These are phyloP conservation scores for Globisporangium irregulare DNA, from an alignment of 352 stramenopile species.

Conservation along the genomic window DNA sequence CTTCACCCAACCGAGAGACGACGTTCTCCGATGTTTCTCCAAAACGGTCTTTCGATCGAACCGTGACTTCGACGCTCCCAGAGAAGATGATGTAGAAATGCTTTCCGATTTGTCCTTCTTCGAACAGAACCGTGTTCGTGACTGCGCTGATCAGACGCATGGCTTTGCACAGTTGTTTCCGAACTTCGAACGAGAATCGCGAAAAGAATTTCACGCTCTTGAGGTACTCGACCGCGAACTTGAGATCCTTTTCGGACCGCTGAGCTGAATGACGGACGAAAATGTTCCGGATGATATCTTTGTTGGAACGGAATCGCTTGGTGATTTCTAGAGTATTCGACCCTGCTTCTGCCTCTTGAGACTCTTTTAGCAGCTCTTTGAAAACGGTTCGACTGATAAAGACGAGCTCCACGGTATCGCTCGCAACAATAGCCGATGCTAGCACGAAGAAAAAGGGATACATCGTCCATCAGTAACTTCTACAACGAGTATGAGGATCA, in stretches of 20 bases:
- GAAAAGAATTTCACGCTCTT: constrained; percentile 88
- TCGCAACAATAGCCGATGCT: constrained; percentile 61
- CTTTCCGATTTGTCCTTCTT: constrained; percentile 69
- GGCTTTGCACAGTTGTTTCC: constrained; percentile 80
- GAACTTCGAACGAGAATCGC: constrained; percentile 83
- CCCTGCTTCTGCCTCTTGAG: constrained; percentile 41
- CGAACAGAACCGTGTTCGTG: constrained; percentile 79
- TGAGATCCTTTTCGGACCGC: constrained; percentile 80
- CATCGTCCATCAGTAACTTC: not conserved
- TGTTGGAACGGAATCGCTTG: constrained; percentile 81
- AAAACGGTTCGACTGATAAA: constrained; percentile 72
- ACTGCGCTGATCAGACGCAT: constrained; percentile 76
- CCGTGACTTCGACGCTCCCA: constrained; percentile 64
- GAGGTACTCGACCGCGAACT: constrained; percentile 83
- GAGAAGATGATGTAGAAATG: constrained; percentile 88
- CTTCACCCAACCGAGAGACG: constrained; percentile 60
- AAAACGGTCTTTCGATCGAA: constrained; percentile 71
- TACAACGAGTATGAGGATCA: not conserved
- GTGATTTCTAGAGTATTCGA: constrained; percentile 56
- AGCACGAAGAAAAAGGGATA: not conserved
- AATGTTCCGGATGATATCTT: constrained; percentile 85
- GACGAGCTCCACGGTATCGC: constrained; percentile 50
- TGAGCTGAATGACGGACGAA: constrained; percentile 67
- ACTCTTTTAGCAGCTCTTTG: constrained; percentile 59
- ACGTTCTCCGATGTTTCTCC: constrained; percentile 63